Percentiles rank a stretch among this genome's conserved stretches.
Conservation (phyloP, 768 basidiomycete species). For the Amanita muscaria region DNA sequence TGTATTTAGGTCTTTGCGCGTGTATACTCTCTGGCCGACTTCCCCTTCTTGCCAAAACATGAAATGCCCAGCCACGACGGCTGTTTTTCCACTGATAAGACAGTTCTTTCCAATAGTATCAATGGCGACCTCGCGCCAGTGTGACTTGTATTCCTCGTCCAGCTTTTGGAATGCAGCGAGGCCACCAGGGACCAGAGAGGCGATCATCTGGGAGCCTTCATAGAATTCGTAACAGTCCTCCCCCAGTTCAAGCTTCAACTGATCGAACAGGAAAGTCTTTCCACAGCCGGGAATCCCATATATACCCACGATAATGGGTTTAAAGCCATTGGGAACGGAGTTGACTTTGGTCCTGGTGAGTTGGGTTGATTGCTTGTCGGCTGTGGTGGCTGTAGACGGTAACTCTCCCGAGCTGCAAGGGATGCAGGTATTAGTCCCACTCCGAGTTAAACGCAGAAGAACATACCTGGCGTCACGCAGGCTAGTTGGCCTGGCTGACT, state of each 20-base stretch:
- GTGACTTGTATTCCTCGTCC: slow-evolving; percentile 10
- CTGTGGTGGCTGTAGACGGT: not conserved
- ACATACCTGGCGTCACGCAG: not conserved
- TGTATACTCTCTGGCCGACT: slow-evolving; percentile 14
- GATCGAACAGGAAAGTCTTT: slow-evolving; percentile 12
- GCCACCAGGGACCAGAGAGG: slow-evolving; percentile 15
- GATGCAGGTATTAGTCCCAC: not conserved
- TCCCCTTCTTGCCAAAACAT: slow-evolving; percentile 16
- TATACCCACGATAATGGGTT: slow-evolving; percentile 15
- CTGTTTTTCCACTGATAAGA: slow-evolving; percentile 12
- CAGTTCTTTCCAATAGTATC: slow-evolving; percentile 12
- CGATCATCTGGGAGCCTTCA: slow-evolving; percentile 16
- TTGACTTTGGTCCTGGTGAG: not conserved
- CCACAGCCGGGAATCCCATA: slow-evolving; percentile 17
- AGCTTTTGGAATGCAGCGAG: slow-evolving; percentile 16
- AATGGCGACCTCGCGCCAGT: slow-evolving; percentile 14
- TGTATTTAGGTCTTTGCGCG: slow-evolving; percentile 9
- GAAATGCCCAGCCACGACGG: slow-evolving; percentile 16
- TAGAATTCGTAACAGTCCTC: slow-evolving; percentile 12
- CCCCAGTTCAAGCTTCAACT: slow-evolving; percentile 12
- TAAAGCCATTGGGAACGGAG: slow-evolving; percentile 5
- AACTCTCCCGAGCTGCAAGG: not conserved
- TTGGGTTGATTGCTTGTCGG: not conserved
- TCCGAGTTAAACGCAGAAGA: not conserved
- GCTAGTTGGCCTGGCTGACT: not conserved